Conservation (phyloP, 1,284 basidiomycete species). For the Papiliotrema fonsecae region DNA sequence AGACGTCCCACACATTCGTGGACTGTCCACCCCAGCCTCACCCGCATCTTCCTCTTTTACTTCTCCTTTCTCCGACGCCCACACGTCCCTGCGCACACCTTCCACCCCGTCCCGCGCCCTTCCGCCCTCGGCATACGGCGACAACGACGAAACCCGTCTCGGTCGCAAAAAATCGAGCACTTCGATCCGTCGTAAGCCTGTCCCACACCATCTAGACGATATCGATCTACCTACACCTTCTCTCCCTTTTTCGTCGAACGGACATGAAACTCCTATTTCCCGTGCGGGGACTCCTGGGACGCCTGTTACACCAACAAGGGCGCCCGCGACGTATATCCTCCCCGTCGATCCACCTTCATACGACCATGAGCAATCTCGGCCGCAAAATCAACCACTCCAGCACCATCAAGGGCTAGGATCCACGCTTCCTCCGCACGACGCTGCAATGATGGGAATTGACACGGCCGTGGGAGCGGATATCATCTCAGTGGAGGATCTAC, state of each 20-base stretch:
- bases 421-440: background rate
- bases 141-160: no score
- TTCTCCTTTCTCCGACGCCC: background rate
- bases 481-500: constrained; percentile 23
- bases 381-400: no score
- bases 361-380: background rate
- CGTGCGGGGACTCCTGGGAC: background rate
- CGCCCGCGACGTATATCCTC: constrained; percentile 23
- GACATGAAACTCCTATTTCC: no score
- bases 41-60: background rate
- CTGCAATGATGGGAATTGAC: background rate
- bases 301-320: background rate
- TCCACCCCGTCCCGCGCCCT: no score
- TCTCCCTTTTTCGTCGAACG: no score
- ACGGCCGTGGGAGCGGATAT: no score
- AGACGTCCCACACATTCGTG: no score
- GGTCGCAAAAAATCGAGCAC: constrained; percentile 11
- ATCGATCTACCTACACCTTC: background rate
- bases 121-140: no score
- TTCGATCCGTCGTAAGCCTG: constrained; percentile 26
- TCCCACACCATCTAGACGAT: constrained; percentile 8
- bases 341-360: constrained; percentile 16
- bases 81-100: no score
- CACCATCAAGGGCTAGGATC: no score
- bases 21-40: no score